These are phyloP conservation scores for Salix suchowensis DNA, from an alignment of 345 rosid species.

Conservation along the genomic window DNA sequence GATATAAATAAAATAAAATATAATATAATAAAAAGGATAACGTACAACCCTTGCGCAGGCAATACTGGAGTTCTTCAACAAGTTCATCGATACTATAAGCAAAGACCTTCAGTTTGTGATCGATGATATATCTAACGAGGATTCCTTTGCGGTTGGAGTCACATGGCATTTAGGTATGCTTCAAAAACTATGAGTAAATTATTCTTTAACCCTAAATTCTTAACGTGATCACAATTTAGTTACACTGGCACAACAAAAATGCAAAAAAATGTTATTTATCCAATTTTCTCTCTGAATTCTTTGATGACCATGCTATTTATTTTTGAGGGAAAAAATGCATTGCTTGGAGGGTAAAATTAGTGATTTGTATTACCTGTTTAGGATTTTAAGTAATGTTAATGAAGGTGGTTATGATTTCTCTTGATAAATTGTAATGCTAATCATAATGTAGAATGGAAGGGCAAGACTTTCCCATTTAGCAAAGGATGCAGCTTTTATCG, in stretches of 20 bases:
- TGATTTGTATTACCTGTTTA: too few relatives aligned
- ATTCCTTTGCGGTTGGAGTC: conserved; percentile 66
- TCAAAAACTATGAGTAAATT: not conserved
- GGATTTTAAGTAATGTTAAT: too few relatives aligned
- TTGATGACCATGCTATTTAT: too few relatives aligned
- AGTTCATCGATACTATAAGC: conserved; percentile 56
- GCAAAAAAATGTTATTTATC: too few relatives aligned
- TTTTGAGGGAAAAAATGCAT: too few relatives aligned
- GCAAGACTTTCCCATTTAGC: conserved; percentile 76
- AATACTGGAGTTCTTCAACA: conserved; percentile 65
- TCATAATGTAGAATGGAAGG: conserved; percentile 60
- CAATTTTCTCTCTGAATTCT: too few relatives aligned
- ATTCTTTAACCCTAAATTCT: too few relatives aligned
- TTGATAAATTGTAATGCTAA: not conserved
- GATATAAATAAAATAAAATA: too few relatives aligned
- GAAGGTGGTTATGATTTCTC: not conserved
- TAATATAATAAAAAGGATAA: too few relatives aligned
- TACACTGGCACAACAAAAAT: too few relatives aligned
- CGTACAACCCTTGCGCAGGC: conserved; percentile 31
- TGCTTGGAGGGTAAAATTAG: too few relatives aligned
- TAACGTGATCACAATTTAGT: too few relatives aligned
- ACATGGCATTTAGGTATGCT: conserved; percentile 79
- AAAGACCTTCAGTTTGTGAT: conserved; percentile 66
- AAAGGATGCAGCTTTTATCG: conserved; percentile 90
- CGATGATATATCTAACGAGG: conserved; percentile 69